Evolutionary conservation across 2,329 filamentous ascomycete genomes (phyloP), one percentile per base, ranked within the genome.

Genomic region (Cladophialophora carrionii): DNA sequence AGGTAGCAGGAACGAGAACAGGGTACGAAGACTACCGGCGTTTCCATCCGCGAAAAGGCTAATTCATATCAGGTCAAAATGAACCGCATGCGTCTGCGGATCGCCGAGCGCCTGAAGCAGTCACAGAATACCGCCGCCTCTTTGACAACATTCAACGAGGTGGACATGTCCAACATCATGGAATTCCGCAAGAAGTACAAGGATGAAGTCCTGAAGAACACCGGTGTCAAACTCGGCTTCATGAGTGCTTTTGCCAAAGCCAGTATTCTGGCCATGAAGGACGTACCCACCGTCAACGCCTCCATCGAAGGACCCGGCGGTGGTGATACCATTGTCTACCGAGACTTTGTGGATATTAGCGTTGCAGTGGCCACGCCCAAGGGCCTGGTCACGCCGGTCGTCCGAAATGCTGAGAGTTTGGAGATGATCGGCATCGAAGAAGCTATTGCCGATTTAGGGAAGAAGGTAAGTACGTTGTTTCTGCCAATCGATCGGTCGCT

Each of bases 31-130:
- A 12, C 12, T 66, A 71, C 41, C 69, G 71, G 6, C 51, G 6
- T 14, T 29, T 14, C 20, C 26, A 10, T 29, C 24, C 37, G 32
- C 64, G 72, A 58, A 49, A 59, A 22, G 67, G 51, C 61, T 69
- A 41, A 68, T 57, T 43, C 24, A n/a, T 59, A 69, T 62, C 73
- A 95, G 91, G 92, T 98, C 74, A 99, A 99, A 85, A 99, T 99
- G 95, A 98, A 98, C 84, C 92, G 95, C 71, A 99, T 99, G 95
- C 92, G 95, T 71, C 87, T 98, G 67, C 89, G 95, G 68, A 99
- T 98, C 72, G 92, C 95, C 57, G 95, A 99, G 83, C 92, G 95
- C 72, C 86, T 99, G 71, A 99, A 99, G 87, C 95, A 99, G 78
- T 98, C 95, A 22, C 95, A 99, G 78, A 99, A 99, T 82, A 98